phyloP scores from a whole-genome alignment of 163 green algal genomes.

The Chloromonas sp. region DNA sequence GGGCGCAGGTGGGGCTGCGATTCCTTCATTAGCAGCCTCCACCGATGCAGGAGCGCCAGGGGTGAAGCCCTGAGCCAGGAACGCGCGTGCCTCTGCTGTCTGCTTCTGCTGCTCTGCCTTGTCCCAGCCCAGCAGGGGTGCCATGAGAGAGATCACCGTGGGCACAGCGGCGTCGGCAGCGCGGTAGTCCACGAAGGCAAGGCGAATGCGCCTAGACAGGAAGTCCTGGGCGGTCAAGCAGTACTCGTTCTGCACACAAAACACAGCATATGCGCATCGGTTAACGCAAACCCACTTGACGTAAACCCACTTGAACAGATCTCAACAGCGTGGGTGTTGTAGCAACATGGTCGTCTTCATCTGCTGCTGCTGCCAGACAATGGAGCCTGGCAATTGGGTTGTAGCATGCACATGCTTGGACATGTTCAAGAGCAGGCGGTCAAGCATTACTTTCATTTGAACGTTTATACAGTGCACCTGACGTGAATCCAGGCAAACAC shows the following conservation, averaged over 20 bases:
- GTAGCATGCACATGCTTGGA: too few relatives aligned
- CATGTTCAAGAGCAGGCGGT: too few relatives aligned
- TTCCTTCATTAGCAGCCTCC: too few relatives aligned
- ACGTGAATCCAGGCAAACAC: neutral
- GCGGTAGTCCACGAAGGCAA: conserved; percentile 88
- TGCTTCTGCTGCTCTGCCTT: neutral
- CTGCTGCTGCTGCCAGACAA: too few relatives aligned
- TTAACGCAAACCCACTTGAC: neutral
- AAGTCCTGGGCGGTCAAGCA: conserved; percentile 92
- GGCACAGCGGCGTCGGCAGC: conserved; percentile 36
- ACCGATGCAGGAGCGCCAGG: too few relatives aligned
- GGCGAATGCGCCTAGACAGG: conserved; percentile 79
- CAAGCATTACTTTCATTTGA: too few relatives aligned
- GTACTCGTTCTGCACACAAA: conserved; percentile 63
- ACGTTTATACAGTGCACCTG: too few relatives aligned
- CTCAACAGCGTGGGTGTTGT: too few relatives aligned
- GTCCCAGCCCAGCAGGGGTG: neutral
- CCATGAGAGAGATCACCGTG: neutral
- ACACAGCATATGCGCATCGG: conserved; percentile 1
- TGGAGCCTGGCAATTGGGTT: too few relatives aligned
- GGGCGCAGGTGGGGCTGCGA: too few relatives aligned
- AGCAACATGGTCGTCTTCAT: too few relatives aligned
- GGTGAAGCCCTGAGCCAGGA: neutral
- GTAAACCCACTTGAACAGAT: neutral
- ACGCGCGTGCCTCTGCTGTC: too few relatives aligned